phyloP scores from a whole-genome alignment of 176 grass and related monocot genomes.

The Zea luxurians region DNA sequence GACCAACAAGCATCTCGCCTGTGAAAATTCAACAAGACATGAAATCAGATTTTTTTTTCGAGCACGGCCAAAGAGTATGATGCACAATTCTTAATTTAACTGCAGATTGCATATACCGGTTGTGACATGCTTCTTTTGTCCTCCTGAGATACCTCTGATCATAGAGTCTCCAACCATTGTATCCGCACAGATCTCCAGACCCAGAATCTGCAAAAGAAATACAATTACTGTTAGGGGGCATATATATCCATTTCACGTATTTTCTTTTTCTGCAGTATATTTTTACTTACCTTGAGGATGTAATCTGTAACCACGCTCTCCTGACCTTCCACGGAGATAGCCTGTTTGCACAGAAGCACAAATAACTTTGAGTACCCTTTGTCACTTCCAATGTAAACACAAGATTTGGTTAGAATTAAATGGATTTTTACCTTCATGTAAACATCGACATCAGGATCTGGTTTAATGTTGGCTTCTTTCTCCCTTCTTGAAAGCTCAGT shows the following conservation, averaged over 20 bases:
- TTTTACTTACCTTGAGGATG: too few species aligned
- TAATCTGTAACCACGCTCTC: too few species aligned
- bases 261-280: too few species aligned
- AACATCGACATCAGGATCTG: slow-evolving; percentile 83
- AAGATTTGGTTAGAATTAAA: too few species aligned
- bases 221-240: slow-evolving; percentile 26
- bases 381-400: too few species aligned
- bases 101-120: slow-evolving; percentile 20
- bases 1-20: slow-evolving; percentile 66
- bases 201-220: slow-evolving; percentile 39
- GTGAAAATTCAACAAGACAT: not conserved
- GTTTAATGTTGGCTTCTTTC: slow-evolving; percentile 78
- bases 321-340: too few species aligned
- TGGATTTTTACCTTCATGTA: slow-evolving; percentile 12
- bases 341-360: too few species aligned
- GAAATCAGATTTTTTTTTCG: not conserved
- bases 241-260: too few species aligned
- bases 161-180: slow-evolving; percentile 50
- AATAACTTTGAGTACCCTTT: too few species aligned
- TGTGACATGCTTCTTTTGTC: slow-evolving; percentile 56
- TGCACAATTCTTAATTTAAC: too few species aligned
- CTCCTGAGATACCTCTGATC: slow-evolving; percentile 49
- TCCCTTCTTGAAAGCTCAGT: slow-evolving; percentile 86
- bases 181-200: slow-evolving; percentile 48
- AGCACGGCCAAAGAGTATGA: not conserved